phyloP scores from a whole-genome alignment of 1,284 basidiomycete species.

The Apiotrichum sp. region DNA sequence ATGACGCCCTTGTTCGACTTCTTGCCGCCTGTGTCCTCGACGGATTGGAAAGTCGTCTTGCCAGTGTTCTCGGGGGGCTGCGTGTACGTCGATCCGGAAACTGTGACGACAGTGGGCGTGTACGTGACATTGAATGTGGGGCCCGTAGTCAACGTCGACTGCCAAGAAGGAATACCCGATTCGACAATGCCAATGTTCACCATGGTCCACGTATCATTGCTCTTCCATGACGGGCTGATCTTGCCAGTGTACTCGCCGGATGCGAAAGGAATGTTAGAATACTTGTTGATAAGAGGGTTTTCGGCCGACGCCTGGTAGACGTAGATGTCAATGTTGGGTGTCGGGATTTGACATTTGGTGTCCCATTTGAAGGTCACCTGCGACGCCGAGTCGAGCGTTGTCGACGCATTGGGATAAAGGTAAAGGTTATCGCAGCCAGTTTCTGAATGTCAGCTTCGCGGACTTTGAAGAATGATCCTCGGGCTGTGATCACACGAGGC shows the following conservation, averaged over 20 bases:
- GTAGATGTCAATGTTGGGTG: slow-evolving; percentile 63
- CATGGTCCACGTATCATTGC: slow-evolving; percentile 53
- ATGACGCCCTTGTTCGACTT: slow-evolving; percentile 58
- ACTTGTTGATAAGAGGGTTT: slow-evolving; percentile 57
- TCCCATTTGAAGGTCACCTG: slow-evolving; percentile 68
- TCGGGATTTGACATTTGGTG: slow-evolving; percentile 49
- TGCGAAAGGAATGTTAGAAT: slow-evolving; percentile 56
- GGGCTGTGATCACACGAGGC: background rate
- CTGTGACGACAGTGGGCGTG: slow-evolving; percentile 38
- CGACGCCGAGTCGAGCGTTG: slow-evolving; percentile 54
- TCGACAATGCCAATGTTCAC: slow-evolving; percentile 66
- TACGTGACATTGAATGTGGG: slow-evolving; percentile 59
- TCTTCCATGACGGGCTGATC: slow-evolving; percentile 72
- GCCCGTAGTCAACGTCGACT: slow-evolving; percentile 56
- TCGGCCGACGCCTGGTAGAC: slow-evolving; percentile 56
- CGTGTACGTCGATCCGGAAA: slow-evolving; percentile 28
- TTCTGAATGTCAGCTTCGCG: background rate
- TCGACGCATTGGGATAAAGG: slow-evolving; percentile 55
- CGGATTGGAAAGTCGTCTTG: slow-evolving; percentile 43
- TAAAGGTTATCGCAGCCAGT: slow-evolving; percentile 53
- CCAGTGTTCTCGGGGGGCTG: slow-evolving; percentile 45
- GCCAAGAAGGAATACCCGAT: slow-evolving; percentile 53
- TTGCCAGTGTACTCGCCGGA: slow-evolving; percentile 54
- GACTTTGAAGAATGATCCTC: background rate
- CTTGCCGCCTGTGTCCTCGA: slow-evolving; percentile 41